These are phyloP conservation scores for Termitomyces sp. DNA, from an alignment of 768 basidiomycete genomes.

Conservation along the genomic window DNA sequence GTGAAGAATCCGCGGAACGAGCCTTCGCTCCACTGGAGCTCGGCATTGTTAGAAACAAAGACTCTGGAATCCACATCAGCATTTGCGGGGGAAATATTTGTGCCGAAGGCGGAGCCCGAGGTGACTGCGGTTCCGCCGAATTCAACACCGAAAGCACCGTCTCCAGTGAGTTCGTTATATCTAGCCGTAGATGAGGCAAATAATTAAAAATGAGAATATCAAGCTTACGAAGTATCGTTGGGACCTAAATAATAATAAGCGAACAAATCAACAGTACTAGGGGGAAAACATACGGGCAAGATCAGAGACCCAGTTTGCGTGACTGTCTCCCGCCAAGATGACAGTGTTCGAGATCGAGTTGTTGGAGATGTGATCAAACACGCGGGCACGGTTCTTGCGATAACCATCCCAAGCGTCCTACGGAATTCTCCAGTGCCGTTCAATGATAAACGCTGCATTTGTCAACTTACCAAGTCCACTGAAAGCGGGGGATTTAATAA, in stretches of 20 bases:
- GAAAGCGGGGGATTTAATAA: neutral
- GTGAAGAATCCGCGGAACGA: constrained; percentile 3
- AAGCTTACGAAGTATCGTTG: neutral
- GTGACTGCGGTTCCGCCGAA: constrained; percentile 1
- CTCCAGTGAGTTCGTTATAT: neutral
- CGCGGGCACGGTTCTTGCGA: neutral
- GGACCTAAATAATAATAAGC: neutral
- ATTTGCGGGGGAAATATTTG: neutral
- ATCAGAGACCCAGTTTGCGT: constrained; percentile 1
- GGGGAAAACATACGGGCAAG: neutral
- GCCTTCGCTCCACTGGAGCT: constrained; percentile 1
- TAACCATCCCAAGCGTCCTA: constrained; percentile 1
- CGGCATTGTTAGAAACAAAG: neutral
- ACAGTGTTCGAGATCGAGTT: neutral
- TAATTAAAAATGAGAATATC: neutral
- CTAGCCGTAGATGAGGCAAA: neutral
- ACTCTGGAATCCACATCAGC: neutral
- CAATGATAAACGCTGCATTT: neutral
- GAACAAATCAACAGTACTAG: too few relatives aligned
- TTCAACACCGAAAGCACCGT: neutral
- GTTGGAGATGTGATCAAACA: neutral
- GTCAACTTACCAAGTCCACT: neutral
- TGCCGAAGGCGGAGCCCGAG: neutral
- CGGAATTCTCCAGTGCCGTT: neutral
- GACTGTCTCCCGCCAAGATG: neutral